phyloP scores from a whole-genome alignment of 352 stramenopile species.

The Phytophthora quininea region DNA sequence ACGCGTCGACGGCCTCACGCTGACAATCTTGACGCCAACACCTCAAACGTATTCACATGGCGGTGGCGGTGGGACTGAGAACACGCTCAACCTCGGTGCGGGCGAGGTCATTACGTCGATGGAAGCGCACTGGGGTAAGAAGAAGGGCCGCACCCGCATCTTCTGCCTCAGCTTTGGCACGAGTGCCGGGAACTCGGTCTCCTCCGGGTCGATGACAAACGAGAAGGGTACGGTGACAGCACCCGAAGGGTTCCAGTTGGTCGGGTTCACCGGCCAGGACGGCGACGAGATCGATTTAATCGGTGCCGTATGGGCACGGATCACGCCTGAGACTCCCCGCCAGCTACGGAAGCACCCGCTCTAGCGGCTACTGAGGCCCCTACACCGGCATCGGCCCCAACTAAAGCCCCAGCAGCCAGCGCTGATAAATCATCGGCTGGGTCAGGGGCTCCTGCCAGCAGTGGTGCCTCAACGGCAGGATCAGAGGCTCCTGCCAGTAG shows the following conservation, averaged over 20 bases:
- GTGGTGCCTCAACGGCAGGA: no score
- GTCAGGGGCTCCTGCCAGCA: no score
- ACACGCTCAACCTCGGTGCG: background rate
- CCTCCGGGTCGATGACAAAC: constrained; percentile 9
- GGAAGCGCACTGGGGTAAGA: constrained; percentile 17
- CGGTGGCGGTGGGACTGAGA: constrained; percentile 8
- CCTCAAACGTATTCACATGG: constrained; percentile 10
- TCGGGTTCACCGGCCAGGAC: constrained; percentile 18
- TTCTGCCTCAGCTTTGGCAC: constrained; percentile 4
- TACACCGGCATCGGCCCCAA: background rate
- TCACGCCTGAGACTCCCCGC: background rate
- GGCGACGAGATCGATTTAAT: constrained; percentile 22
- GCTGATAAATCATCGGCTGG: no score
- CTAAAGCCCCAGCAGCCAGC: background rate
- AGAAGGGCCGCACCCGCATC: constrained; percentile 5
- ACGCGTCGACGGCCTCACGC: constrained; percentile 8
- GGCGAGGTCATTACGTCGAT: constrained; percentile 17
- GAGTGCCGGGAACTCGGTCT: constrained; percentile 11
- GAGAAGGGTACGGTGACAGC: constrained; percentile 7
- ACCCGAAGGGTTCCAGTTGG: constrained; percentile 13
- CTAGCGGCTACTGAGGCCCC: background rate
- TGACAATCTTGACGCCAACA: background rate
- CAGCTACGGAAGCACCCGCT: no score
- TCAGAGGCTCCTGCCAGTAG: no score
- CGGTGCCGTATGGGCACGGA: constrained; percentile 19